phyloP scores from a whole-genome alignment of 2,329 filamentous ascomycete species.

The Curvularia eragrostidis region DNA sequence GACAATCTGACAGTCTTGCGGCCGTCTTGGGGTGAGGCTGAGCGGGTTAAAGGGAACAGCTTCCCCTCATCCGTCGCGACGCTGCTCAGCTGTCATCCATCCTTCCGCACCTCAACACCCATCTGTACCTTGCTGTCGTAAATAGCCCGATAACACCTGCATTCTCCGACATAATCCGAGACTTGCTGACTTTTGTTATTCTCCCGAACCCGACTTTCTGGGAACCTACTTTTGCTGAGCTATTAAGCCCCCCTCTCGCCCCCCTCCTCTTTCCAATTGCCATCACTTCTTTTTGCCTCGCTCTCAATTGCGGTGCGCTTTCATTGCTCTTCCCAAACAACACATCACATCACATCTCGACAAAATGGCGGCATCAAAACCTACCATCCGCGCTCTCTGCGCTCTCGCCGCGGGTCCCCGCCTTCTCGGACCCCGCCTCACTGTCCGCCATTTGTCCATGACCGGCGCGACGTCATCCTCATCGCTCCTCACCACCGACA shows the following conservation, averaged over 20 bases:
- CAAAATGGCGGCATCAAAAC: slow-evolving; percentile 20
- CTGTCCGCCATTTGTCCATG: slow-evolving; percentile 63
- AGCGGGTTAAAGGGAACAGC: slow-evolving; percentile 18
- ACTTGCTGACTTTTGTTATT: slow-evolving; percentile 7
- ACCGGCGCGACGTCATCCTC: slow-evolving; percentile 65
- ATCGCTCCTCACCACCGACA: slow-evolving; percentile 59
- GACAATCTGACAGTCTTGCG: slow-evolving; percentile 2
- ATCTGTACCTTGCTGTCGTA: slow-evolving; percentile 3
- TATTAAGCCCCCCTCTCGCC: slow-evolving; percentile 8
- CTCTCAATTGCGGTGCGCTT: neutral
- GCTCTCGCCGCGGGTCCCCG: slow-evolving; percentile 51
- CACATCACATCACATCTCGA: slow-evolving; percentile 1
- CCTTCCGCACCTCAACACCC: slow-evolving; percentile 5
- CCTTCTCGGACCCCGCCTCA: slow-evolving; percentile 51
- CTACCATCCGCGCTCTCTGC: slow-evolving; percentile 28
- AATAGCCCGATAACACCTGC: slow-evolving; percentile 7
- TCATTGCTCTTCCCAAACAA: neutral
- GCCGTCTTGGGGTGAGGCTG: slow-evolving; percentile 10
- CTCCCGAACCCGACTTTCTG: slow-evolving; percentile 8
- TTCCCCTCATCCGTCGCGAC: slow-evolving; percentile 22
- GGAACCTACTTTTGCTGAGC: neutral
- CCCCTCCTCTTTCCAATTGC: neutral
- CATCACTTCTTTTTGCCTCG: neutral
- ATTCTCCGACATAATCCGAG: slow-evolving; percentile 9
- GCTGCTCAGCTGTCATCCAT: slow-evolving; percentile 7